Percentiles rank a stretch among this genome's conserved stretches.
These are phyloP conservation scores for Aspergillus sp. DNA, from an alignment of 2,329 filamentous ascomycete species.

Conservation along the genomic window DNA sequence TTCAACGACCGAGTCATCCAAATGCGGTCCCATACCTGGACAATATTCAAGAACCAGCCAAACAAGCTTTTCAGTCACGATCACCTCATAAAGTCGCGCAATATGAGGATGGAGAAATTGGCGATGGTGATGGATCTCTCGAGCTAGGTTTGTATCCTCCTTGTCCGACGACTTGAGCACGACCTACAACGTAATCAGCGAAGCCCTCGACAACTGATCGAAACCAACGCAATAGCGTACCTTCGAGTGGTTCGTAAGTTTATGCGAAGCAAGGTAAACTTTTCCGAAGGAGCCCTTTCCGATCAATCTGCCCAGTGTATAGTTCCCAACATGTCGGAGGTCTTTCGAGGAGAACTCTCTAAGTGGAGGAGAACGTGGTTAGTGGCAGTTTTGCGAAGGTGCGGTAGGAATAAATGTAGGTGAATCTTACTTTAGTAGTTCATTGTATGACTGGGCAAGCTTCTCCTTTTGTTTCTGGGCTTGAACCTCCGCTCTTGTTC, in stretches of 20 bases:
- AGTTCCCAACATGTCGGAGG: conserved; percentile 90
- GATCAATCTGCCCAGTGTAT: conserved; percentile 85
- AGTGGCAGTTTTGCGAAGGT: not conserved
- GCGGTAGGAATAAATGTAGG: not conserved
- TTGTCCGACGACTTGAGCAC: conserved; percentile 98
- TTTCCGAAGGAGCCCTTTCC: conserved; percentile 98
- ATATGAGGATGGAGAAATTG: conserved; percentile 98
- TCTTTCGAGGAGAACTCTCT: conserved; percentile 95
- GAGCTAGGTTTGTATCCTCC: conserved; percentile 89
- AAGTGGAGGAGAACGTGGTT: conserved; percentile 13
- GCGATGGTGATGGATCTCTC: conserved; percentile 97
- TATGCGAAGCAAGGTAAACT: conserved; percentile 93
- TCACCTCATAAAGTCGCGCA: conserved; percentile 93
- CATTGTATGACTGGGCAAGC: conserved; percentile 96
- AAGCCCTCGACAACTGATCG: not conserved
- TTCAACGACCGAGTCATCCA: conserved; percentile 11
- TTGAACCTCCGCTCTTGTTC: conserved; percentile 54
- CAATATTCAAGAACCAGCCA: conserved; percentile 98
- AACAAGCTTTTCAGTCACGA: conserved; percentile 90
- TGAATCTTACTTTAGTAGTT: conserved; percentile 79
- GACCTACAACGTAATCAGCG: conserved; percentile 59
- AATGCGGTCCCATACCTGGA: conserved; percentile 60
- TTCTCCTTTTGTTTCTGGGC: conserved; percentile 61
- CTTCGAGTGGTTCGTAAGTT: conserved; percentile 98
- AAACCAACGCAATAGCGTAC: conserved; percentile 47